These are phyloP conservation scores for Pulveroboletus ravenelii DNA, from an alignment of 768 basidiomycete species.

Conservation along the genomic window DNA sequence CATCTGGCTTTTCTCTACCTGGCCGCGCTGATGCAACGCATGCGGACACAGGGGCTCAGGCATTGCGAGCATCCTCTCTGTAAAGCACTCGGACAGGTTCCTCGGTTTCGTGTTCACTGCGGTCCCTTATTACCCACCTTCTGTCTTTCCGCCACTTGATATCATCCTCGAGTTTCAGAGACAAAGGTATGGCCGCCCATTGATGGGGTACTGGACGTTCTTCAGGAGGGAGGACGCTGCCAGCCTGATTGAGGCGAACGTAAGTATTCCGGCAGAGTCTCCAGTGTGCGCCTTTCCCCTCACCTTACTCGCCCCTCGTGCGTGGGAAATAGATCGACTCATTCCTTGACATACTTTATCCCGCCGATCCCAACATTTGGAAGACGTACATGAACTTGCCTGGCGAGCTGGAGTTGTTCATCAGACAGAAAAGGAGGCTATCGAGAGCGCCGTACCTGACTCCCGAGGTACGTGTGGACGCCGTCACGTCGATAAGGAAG, in stretches of 20 bases:
- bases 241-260: conserved; percentile 31
- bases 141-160: conserved; percentile 24
- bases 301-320: neutral
- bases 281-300: too few species aligned
- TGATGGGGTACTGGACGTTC: conserved; percentile 42
- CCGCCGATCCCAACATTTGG: conserved; percentile 33
- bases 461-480: conserved; percentile 24
- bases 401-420: conserved; percentile 32
- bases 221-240: conserved; percentile 31
- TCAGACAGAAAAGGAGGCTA: conserved; percentile 20
- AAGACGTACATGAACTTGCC: conserved; percentile 32
- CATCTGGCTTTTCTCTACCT: neutral
- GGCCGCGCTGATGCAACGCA: conserved; percentile 1
- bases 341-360: conserved; percentile 33
- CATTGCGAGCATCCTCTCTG: conserved; percentile 34
- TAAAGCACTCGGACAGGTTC: conserved; percentile 38
- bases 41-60: conserved; percentile 31
- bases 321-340: conserved; percentile 33
- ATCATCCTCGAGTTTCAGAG: conserved; percentile 23
- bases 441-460: conserved; percentile 31
- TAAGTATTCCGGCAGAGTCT: conserved; percentile 13
- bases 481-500: neutral
- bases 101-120: conserved; percentile 36
- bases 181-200: conserved; percentile 32
- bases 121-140: conserved; percentile 31